A percentile compares a stretch with the other conserved stretches of the same genome.
These are phyloP conservation scores for Rostrohypoxylon terebratum DNA, from an alignment of 495 filamentous ascomycete genomes.

Conservation along the genomic window DNA sequence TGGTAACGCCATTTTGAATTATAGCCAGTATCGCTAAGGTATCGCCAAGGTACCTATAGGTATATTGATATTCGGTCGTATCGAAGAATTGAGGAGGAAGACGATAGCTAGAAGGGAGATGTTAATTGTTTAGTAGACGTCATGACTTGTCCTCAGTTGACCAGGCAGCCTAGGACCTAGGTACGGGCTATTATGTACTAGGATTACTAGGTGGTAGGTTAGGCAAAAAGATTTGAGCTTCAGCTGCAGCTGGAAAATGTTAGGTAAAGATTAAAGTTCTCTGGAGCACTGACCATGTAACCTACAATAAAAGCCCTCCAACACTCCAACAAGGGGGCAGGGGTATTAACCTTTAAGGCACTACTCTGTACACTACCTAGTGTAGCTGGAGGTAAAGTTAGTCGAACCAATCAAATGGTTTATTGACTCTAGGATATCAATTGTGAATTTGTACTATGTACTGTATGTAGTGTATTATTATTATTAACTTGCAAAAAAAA, in stretches of 20 bases:
- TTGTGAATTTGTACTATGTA: background rate
- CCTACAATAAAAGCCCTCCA: background rate
- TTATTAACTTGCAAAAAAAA: slow-evolving; percentile 22
- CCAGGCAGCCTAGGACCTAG: too few relatives aligned
- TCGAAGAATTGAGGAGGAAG: background rate
- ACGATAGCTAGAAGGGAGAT: background rate
- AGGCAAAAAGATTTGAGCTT: too few relatives aligned
- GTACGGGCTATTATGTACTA: too few relatives aligned
- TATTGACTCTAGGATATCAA: slow-evolving; percentile 5
- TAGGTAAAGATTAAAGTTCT: background rate
- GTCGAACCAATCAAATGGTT: slow-evolving; percentile 22
- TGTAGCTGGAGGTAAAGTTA: too few relatives aligned
- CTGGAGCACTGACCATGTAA: too few relatives aligned
- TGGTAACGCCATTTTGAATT: slow-evolving; percentile 72
- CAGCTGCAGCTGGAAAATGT: background rate
- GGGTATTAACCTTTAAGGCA: background rate
- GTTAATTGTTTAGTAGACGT: slow-evolving; percentile 28
- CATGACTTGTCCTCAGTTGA: slow-evolving; percentile 30
- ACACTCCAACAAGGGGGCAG: background rate
- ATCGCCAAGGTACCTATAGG: too few relatives aligned
- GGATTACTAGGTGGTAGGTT: too few relatives aligned
- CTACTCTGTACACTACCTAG: too few relatives aligned
- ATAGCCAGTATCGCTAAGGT: too few relatives aligned
- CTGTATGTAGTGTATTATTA: too few relatives aligned
- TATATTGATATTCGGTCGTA: background rate